Evolutionary conservation across 352 stramenopile genomes (phyloP).

Genomic region (Thraustochytrium sp.): DNA sequence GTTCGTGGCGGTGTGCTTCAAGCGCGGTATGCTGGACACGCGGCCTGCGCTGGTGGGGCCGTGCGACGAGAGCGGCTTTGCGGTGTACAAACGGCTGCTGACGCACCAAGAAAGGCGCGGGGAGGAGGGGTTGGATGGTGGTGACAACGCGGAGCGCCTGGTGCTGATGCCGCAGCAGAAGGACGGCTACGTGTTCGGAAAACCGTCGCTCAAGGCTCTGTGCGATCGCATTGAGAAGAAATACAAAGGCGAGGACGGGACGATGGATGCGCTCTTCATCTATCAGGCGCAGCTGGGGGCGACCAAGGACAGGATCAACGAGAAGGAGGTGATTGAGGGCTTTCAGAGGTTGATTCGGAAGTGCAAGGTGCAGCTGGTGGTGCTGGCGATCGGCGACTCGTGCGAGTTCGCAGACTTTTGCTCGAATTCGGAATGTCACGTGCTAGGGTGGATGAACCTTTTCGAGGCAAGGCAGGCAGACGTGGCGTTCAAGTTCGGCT

Average conservation of each 20-base stretch:
- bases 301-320: background rate
- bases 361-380: background rate
- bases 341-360: background rate
- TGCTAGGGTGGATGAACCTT: conserved; percentile 28
- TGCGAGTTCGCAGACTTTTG: conserved; percentile 22
- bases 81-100: background rate
- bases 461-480: background rate
- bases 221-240: no score
- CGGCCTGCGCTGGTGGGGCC: background rate
- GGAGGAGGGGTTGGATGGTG: no score
- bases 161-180: no score
- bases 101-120: no score
- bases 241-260: no score
- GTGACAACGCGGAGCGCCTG: no score
- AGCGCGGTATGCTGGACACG: background rate
- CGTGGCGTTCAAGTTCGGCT: conserved; percentile 22
- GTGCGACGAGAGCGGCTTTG: background rate
- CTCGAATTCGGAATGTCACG: background rate
- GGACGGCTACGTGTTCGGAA: no score
- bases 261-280: background rate
- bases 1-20: background rate
- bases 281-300: background rate
- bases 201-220: no score
- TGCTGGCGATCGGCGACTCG: conserved; percentile 5
- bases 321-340: background rate